Evolutionary conservation across 345 rosid genomes (phyloP).

Genomic region (Garcia nutans): DNA sequence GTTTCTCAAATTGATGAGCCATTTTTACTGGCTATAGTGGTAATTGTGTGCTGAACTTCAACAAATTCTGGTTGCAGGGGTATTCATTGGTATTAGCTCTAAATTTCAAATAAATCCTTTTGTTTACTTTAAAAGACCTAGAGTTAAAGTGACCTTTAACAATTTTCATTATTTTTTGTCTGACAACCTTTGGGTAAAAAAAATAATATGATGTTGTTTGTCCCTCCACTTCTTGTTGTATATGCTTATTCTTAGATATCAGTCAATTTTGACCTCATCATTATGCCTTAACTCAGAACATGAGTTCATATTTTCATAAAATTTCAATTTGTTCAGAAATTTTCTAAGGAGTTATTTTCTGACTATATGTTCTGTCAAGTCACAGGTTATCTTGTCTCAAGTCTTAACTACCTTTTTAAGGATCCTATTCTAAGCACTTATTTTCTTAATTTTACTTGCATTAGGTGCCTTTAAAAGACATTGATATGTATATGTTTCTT

Average conservation of each 20-base stretch:
- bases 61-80: slow-evolving; percentile 96
- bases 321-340: not conserved
- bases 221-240: slow-evolving; percentile 1
- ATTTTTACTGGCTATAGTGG: slow-evolving; percentile 95
- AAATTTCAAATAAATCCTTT: slow-evolving; percentile 48
- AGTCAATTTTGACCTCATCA: not conserved
- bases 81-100: slow-evolving; percentile 95
- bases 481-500: not conserved
- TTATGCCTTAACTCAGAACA: slow-evolving; percentile 7
- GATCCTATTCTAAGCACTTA: not conserved
- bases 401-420: not conserved
- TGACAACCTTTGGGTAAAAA: slow-evolving; percentile 16
- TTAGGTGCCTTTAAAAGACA: not conserved
- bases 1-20: slow-evolving; percentile 92
- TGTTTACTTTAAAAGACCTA: slow-evolving; percentile 32
- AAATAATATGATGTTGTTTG: slow-evolving; percentile 5
- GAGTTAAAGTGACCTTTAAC: slow-evolving; percentile 20
- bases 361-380: not conserved
- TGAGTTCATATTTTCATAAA: not conserved
- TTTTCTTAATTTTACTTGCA: not conserved
- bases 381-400: not conserved
- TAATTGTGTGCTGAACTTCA: slow-evolving; percentile 99
- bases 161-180: slow-evolving; percentile 12
- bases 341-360: not conserved
- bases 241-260: not conserved